Evolutionary conservation across 2,329 filamentous ascomycete species (phyloP), one percentile per base, ranked within the genome.

Genomic region (Fusarium brachygibbosum): DNA sequence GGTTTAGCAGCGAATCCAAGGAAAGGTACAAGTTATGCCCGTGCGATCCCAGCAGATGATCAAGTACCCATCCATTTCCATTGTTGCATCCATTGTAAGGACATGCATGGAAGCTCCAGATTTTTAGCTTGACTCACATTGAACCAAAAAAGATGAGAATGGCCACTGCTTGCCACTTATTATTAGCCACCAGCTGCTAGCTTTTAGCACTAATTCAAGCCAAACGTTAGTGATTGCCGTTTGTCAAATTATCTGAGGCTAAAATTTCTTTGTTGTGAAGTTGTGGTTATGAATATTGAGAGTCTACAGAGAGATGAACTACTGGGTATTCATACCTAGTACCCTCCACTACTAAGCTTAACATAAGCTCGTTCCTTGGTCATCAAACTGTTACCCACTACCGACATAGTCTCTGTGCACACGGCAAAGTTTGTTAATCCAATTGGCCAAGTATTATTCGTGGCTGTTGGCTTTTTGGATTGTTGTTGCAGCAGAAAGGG

Each of bases 61-160:
- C 55, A 34, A 37, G 66, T 67, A 67, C 59, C 23, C 6, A 25
- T 6, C 23, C 23, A 25, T 64, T 55, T 14, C 45, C 23, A 54
- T 63, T 51, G 38, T 48, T 29, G 11, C 58, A 17, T 21, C 23
- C 6, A 25, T 29, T 44, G 41, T 29, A 58, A 56, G 29, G 29
- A 29, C 29, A 29, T 29, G 29, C 29, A 35, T 37, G 25, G 16
- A 8, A 42, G 52, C 51, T 49, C 57, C 32, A 58, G 19, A 51
- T 28, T 63, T 52, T 59, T 54, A 61, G 62, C 62, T 61, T 66
- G 54, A 66, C 48, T 66, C 55, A 66, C 49, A 31, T 65, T 17
- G 34, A 31, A 13, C 23, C 38, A 44, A 51, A n/a, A 44, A 45
- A 32, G 28, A 25, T 29, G 17, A 48, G 21, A 55, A 35, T 54